Evolutionary conservation across 352 stramenopile species (phyloP).

Genomic region (Phytophthora aleatoria): DNA sequence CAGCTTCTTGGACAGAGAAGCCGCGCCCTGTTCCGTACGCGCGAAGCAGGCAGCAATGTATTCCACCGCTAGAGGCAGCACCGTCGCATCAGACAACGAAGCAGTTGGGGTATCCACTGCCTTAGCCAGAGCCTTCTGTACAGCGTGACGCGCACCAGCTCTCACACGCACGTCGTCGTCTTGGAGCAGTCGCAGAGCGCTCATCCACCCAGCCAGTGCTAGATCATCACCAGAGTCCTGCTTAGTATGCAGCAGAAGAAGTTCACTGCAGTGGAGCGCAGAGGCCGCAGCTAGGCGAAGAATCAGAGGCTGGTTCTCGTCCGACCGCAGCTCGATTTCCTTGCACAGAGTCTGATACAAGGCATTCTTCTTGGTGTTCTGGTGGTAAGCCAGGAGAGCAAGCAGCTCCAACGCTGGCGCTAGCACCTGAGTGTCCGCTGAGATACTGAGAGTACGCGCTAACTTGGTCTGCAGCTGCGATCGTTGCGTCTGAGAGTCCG

Average conservation of each 20-base stretch:
- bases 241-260: constrained; percentile 38
- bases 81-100: constrained; percentile 54
- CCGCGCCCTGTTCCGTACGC: constrained; percentile 31
- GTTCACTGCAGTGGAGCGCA: constrained; percentile 49
- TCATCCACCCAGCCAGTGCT: constrained; percentile 59
- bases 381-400: constrained; percentile 39
- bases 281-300: constrained; percentile 64
- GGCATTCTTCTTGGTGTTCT: constrained; percentile 12
- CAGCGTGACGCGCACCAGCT: constrained; percentile 34
- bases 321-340: constrained; percentile 51
- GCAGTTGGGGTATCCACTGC: background rate
- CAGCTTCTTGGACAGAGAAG: constrained; percentile 37
- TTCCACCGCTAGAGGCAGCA: constrained; percentile 59
- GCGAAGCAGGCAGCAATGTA: constrained; percentile 49
- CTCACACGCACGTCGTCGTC: constrained; percentile 59
- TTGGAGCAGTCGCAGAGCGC: constrained; percentile 66
- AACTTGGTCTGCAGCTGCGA: constrained; percentile 31
- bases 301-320: constrained; percentile 61
- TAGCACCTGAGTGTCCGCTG: constrained; percentile 55
- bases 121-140: constrained; percentile 39
- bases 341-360: constrained; percentile 38
- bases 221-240: constrained; percentile 26
- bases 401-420: constrained; percentile 69
- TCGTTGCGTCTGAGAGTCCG: constrained; percentile 11
- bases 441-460: constrained; percentile 37